A percentile compares a stretch with the other conserved stretches of the same genome.
Conservation (phyloP, 768 basidiomycete species). For the Pleurotus salmoneostramineus region DNA sequence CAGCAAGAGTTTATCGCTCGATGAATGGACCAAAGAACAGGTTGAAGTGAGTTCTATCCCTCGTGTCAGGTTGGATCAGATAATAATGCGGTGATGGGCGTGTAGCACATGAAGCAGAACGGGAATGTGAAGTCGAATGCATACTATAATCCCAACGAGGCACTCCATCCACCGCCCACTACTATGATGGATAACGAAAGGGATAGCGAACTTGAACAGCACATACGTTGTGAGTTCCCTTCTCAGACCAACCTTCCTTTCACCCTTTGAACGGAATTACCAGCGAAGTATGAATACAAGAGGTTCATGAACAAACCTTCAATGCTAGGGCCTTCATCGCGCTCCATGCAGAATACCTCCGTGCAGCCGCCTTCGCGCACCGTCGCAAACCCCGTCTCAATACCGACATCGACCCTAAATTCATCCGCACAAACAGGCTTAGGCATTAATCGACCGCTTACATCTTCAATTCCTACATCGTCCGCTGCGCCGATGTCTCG, state of each 20-base stretch:
- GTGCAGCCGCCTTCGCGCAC: conserved; percentile 3
- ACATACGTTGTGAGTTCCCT: conserved; percentile 67
- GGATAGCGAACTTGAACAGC: conserved; percentile 89
- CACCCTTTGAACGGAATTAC: conserved; percentile 5
- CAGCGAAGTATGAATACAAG: conserved; percentile 80
- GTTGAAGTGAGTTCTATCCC: conserved; percentile 57
- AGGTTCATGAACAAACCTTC: conserved; percentile 54
- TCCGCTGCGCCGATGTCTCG: conserved; percentile 13
- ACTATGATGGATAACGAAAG: conserved; percentile 75
- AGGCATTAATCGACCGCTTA: conserved; percentile 14
- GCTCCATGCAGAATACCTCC: conserved; percentile 26
- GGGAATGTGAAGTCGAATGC: conserved; percentile 84
- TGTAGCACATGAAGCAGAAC: conserved; percentile 70
- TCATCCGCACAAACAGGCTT: neutral
- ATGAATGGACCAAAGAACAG: conserved; percentile 86
- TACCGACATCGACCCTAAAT: conserved; percentile 1
- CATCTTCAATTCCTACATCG: conserved; percentile 11
- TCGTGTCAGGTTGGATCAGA: conserved; percentile 2
- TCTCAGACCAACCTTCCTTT: neutral
- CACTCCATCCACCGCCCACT: conserved; percentile 76
- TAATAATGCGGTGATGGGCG: conserved; percentile 6
- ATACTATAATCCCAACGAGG: conserved; percentile 80
- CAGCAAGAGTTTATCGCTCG: conserved; percentile 89
- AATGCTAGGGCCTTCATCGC: conserved; percentile 37
- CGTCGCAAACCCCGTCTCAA: conserved; percentile 10